Evolutionary conservation across 139 green algal genomes (phyloP).

Genomic region (Tetradesmus obliquus): DNA sequence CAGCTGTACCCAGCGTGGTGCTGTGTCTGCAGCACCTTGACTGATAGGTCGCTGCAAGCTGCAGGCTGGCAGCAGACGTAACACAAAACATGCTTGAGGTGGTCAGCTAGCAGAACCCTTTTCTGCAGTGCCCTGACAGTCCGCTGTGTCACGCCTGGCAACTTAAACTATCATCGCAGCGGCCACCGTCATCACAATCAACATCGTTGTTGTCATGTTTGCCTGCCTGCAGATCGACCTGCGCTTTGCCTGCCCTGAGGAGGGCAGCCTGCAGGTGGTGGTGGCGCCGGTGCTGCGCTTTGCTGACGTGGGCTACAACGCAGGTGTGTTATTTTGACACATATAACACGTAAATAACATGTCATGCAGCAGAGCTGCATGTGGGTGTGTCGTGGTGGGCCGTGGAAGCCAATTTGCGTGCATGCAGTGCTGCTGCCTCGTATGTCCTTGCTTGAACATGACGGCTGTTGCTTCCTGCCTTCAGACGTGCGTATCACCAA

Average conservation of each 20-base stretch:
- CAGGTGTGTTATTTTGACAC: conserved; percentile 48
- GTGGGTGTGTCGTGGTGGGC: not conserved
- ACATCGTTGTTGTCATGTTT: not conserved
- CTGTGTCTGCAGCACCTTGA: too few species aligned
- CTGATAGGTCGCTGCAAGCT: too few species aligned
- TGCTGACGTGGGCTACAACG: conserved; percentile 71
- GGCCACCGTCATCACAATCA: too few species aligned
- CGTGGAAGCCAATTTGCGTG: not conserved
- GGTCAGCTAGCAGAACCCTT: too few species aligned
- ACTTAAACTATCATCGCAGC: too few species aligned
- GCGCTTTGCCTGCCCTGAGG: conserved; percentile 75
- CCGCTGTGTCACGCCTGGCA: too few species aligned
- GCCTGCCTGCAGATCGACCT: conserved; percentile 84
- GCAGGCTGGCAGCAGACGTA: too few species aligned
- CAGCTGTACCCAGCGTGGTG: too few species aligned
- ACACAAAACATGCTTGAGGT: too few species aligned
- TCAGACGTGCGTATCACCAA: not conserved
- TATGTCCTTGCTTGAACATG: not conserved
- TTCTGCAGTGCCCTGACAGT: too few species aligned
- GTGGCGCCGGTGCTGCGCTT: conserved; percentile 92
- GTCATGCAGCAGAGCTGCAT: not conserved
- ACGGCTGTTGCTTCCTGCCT: not conserved
- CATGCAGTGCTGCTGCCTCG: not conserved
- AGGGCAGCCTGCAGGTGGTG: conserved; percentile 86
- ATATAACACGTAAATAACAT: not conserved